phyloP scores from a whole-genome alignment of 140 eudicot species.

The Ambrosia hybrid region DNA sequence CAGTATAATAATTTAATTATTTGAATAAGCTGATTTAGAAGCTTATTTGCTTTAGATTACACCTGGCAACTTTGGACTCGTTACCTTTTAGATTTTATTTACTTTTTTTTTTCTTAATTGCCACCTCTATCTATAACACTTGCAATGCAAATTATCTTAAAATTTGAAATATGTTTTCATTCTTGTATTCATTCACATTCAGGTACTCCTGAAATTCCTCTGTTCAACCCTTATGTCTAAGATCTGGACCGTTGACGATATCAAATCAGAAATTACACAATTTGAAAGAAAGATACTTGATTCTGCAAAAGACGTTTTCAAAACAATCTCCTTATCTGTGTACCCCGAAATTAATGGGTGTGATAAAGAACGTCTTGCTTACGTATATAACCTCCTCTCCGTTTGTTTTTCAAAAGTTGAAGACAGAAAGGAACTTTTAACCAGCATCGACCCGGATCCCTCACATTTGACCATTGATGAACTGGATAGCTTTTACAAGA shows the following conservation, averaged over 20 bases:
- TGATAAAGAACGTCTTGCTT: conserved; percentile 71
- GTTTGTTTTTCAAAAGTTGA: conserved; percentile 60
- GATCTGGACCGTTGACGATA: conserved; percentile 77
- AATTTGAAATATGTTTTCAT: not conserved
- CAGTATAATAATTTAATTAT: not conserved
- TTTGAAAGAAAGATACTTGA: conserved; percentile 53
- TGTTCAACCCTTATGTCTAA: conserved; percentile 72
- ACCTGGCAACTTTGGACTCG: not conserved
- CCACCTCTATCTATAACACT: not conserved
- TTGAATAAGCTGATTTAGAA: not conserved
- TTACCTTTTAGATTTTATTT: not conserved
- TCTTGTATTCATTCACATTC: conserved; percentile 27
- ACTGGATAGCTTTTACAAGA: conserved; percentile 56
- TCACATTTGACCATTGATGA: conserved; percentile 22
- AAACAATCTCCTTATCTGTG: conserved; percentile 52
- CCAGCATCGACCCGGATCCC: conserved; percentile 20
- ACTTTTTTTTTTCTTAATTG: not conserved
- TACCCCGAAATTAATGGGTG: conserved; percentile 78
- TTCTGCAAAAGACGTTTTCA: conserved; percentile 55
- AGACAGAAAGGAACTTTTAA: conserved; percentile 29
- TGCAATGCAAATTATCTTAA: not conserved
- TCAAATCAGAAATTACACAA: conserved; percentile 59
- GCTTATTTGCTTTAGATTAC: not conserved
- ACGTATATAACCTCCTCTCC: conserved; percentile 67
- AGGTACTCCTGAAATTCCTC: conserved; percentile 79